These are phyloP conservation scores for Auricularia heimuer DNA, from an alignment of 768 basidiomycete species.

Conservation along the genomic window DNA sequence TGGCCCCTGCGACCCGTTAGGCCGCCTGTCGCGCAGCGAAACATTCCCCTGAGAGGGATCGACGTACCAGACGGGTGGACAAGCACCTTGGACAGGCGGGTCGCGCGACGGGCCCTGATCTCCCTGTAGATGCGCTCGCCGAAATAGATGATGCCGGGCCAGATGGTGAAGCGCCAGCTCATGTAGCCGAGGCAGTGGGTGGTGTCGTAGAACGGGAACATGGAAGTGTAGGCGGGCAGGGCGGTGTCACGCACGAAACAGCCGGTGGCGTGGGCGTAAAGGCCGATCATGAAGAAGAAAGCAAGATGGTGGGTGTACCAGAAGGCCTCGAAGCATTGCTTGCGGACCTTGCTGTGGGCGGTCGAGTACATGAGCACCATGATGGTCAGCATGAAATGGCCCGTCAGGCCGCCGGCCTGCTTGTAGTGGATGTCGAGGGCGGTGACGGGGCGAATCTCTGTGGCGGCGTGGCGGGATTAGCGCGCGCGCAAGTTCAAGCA, in stretches of 20 bases:
- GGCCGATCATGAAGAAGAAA: constrained; percentile 87
- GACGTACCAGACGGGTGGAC: constrained; percentile 76
- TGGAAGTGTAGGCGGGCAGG: constrained; percentile 53
- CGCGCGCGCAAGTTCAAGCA: not conserved
- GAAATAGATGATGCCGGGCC: constrained; percentile 86
- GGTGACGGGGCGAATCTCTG: constrained; percentile 69
- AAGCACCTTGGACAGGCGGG: constrained; percentile 74
- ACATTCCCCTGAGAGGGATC: not conserved
- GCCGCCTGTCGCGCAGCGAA: constrained; percentile 4
- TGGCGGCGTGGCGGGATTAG: not conserved
- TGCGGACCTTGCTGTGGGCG: constrained; percentile 78
- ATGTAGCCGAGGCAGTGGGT: constrained; percentile 86
- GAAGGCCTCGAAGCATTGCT: constrained; percentile 89
- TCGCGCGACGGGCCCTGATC: constrained; percentile 67
- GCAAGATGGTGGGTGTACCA: constrained; percentile 96
- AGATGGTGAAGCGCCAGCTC: constrained; percentile 86
- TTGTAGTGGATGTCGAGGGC: constrained; percentile 83
- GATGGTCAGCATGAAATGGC: constrained; percentile 90
- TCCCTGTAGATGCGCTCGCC: constrained; percentile 79
- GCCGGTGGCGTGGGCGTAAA: constrained; percentile 85
- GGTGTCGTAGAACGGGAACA: constrained; percentile 83
- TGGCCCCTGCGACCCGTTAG: constrained; percentile 44
- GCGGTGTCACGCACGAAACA: constrained; percentile 89
- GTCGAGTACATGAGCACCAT: constrained; percentile 92
- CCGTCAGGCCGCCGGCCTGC: constrained; percentile 85